Percentiles rank a stretch among this genome's conserved stretches.
Conservation (phyloP, 2,329 filamentous ascomycete genomes). For the Colletotrichum trifolii region DNA sequence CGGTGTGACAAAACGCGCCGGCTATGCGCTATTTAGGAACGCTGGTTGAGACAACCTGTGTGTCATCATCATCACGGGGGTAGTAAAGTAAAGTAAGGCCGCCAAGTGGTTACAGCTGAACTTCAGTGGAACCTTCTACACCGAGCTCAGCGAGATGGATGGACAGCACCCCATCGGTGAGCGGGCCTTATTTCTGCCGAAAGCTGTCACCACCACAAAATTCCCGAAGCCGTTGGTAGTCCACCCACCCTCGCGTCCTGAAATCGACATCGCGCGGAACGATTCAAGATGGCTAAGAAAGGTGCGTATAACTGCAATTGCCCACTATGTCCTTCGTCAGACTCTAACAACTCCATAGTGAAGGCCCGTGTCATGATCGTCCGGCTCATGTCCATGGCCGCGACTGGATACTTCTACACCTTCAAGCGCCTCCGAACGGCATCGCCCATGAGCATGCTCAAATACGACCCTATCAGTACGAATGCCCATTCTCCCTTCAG, state of each 20-base stretch:
- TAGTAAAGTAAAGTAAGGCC: background rate
- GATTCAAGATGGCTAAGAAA: conserved; percentile 38
- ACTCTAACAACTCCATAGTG: conserved; percentile 57
- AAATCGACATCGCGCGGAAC: conserved; percentile 37
- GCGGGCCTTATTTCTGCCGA: conserved; percentile 33
- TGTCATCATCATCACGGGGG: too few species aligned
- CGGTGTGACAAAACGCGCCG: too few species aligned
- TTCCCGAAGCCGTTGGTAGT: conserved; percentile 15
- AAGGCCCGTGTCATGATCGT: conserved; percentile 95
- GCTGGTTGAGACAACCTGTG: too few species aligned
- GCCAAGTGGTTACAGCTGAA: background rate
- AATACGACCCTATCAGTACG: conserved; percentile 96
- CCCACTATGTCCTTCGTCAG: background rate
- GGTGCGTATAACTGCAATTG: background rate
- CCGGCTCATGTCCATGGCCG: conserved; percentile 96
- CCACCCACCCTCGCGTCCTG: conserved; percentile 38
- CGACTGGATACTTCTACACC: conserved; percentile 98
- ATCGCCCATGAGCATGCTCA: conserved; percentile 93
- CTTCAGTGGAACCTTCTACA: background rate
- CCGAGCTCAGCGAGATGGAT: conserved; percentile 4
- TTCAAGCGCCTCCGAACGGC: conserved; percentile 84
- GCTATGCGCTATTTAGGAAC: too few species aligned
- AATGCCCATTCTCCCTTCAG: background rate
- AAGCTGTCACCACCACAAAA: conserved; percentile 19
- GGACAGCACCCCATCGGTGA: conserved; percentile 10